Conservation (phyloP, 306 rosid genomes). For the Castanea crenata region DNA sequence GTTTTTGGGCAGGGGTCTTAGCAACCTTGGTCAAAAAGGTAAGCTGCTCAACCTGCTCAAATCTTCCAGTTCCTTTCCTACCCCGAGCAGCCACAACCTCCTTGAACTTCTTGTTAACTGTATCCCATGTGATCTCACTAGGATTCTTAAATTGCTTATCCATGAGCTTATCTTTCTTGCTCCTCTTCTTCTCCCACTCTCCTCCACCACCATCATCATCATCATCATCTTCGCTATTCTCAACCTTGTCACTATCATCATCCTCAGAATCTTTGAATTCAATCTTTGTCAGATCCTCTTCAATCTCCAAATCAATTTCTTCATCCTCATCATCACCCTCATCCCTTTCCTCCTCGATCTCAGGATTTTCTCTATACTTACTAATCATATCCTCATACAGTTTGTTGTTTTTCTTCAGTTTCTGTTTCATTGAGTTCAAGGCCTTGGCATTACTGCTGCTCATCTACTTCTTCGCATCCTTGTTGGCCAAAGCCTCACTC, state of each 20-base stretch:
- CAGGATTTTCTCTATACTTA: constrained; percentile 80
- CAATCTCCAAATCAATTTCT: constrained; percentile 48
- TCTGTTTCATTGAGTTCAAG: constrained; percentile 95
- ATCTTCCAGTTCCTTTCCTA: constrained; percentile 91
- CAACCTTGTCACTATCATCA: constrained; percentile 34
- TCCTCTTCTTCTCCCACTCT: constrained; percentile 64
- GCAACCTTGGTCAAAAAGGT: constrained; percentile 92
- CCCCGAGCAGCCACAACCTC: constrained; percentile 98
- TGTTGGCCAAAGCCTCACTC: constrained; percentile 81
- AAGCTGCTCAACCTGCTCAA: constrained; percentile 95
- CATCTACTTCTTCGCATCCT: constrained; percentile 97
- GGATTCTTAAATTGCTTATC: constrained; percentile 85
- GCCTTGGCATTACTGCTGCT: constrained; percentile 98
- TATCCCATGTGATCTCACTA: constrained; percentile 92
- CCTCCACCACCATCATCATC: constrained; percentile 34
- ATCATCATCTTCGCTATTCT: constrained; percentile 23
- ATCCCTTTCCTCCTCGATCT: constrained; percentile 67
- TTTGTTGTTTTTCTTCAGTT: constrained; percentile 90
- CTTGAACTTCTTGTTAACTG: constrained; percentile 83
- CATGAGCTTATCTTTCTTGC: constrained; percentile 76
- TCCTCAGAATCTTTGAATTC: constrained; percentile 48
- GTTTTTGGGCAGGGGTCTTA: constrained; percentile 96
- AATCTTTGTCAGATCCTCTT: constrained; percentile 51
- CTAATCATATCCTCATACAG: constrained; percentile 74
- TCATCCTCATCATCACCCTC: constrained; percentile 60